phyloP scores from a whole-genome alignment of 768 basidiomycete genomes.

The Tulasnella sp. region DNA sequence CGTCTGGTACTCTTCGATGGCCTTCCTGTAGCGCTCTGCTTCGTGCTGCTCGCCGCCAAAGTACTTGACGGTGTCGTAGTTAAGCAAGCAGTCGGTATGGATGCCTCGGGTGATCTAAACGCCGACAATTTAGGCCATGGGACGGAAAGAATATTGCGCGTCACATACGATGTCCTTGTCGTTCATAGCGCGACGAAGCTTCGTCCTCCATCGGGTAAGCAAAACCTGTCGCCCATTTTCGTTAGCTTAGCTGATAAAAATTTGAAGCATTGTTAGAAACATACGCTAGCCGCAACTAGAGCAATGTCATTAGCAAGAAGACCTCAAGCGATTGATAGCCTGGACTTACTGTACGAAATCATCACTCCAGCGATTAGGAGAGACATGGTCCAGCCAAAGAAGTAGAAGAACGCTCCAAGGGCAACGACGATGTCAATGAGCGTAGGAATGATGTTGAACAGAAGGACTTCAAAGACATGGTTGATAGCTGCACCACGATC shows the following conservation, averaged over 20 bases:
- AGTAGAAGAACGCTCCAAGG: slow-evolving; percentile 40
- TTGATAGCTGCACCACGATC: slow-evolving; percentile 86
- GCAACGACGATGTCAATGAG: slow-evolving; percentile 76
- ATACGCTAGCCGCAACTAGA: slow-evolving; percentile 48
- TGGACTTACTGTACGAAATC: slow-evolving; percentile 61
- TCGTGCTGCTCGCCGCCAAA: slow-evolving; percentile 86
- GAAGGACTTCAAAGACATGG: slow-evolving; percentile 67
- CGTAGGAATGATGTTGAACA: slow-evolving; percentile 83
- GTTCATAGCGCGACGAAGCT: slow-evolving; percentile 72
- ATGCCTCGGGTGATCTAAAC: slow-evolving; percentile 70
- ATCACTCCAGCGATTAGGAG: slow-evolving; percentile 68
- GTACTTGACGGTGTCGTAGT: slow-evolving; percentile 84
- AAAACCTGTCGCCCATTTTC: slow-evolving; percentile 37
- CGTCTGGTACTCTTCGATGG: slow-evolving; percentile 68
- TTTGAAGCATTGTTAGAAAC: background rate
- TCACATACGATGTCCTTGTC: slow-evolving; percentile 66
- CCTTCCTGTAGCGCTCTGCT: slow-evolving; percentile 62
- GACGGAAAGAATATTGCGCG: background rate
- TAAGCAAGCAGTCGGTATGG: slow-evolving; percentile 73
- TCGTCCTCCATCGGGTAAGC: slow-evolving; percentile 69
- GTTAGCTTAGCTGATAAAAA: slow-evolving; percentile 34
- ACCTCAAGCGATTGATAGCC: background rate
- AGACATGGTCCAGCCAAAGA: slow-evolving; percentile 39
- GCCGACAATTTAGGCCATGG: background rate
- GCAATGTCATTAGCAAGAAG: slow-evolving; percentile 21